Percentiles rank a stretch among this genome's conserved stretches.
Conservation (phyloP, 495 filamentous ascomycete species). For the Talaromyces thailandensis region DNA sequence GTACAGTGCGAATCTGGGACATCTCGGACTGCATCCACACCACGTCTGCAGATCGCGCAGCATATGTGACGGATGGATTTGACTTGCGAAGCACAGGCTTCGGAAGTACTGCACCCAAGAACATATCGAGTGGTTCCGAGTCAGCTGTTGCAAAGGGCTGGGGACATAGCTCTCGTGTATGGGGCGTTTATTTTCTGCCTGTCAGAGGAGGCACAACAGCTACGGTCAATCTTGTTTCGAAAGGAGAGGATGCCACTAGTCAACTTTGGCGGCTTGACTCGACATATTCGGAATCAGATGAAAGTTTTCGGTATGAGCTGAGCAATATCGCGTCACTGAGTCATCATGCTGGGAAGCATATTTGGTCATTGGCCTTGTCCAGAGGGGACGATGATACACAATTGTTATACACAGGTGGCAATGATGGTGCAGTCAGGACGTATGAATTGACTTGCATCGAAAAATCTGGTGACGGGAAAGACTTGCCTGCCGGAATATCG, state of each 20-base stretch:
- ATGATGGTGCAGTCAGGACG: slow-evolving; percentile 57
- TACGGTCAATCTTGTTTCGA: slow-evolving; percentile 50
- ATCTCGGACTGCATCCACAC: slow-evolving; percentile 43
- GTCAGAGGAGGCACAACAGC: slow-evolving; percentile 10
- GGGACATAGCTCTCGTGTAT: slow-evolving; percentile 85
- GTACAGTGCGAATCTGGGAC: slow-evolving; percentile 86
- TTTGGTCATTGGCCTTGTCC: slow-evolving; percentile 67
- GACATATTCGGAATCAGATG: slow-evolving; percentile 10
- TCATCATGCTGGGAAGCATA: slow-evolving; percentile 77
- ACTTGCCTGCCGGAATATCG: background rate
- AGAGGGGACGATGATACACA: slow-evolving; percentile 11
- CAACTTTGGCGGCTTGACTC: slow-evolving; percentile 57
- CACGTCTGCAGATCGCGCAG: slow-evolving; percentile 21
- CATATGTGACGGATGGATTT: slow-evolving; percentile 35
- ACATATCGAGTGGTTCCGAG: slow-evolving; percentile 20
- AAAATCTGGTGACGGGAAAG: background rate
- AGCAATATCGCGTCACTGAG: slow-evolving; percentile 40
- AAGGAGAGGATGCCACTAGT: slow-evolving; percentile 70
- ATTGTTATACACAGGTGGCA: slow-evolving; percentile 71
- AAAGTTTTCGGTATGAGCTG: slow-evolving; percentile 29
- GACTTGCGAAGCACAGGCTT: slow-evolving; percentile 36
- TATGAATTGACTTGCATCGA: slow-evolving; percentile 10
- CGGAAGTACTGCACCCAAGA: slow-evolving; percentile 14
- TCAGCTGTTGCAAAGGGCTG: slow-evolving; percentile 54
- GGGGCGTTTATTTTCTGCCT: slow-evolving; percentile 63